These are phyloP conservation scores for Artemisia annua DNA, from an alignment of 129 eudicot genomes.

Conservation along the genomic window DNA sequence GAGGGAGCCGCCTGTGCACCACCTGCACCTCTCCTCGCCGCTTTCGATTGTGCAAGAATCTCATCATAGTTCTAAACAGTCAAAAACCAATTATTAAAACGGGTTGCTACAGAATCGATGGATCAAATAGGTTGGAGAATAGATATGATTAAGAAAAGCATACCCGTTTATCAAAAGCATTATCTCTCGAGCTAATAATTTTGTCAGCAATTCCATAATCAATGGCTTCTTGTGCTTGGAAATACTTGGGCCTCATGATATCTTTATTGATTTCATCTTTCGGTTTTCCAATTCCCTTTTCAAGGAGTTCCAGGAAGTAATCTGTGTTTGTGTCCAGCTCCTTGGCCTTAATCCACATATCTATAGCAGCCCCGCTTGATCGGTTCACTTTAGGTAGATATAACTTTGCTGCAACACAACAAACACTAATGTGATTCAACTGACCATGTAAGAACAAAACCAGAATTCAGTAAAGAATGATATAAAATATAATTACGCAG, in stretches of 20 bases:
- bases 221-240: constrained; percentile 71
- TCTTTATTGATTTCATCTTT: constrained; percentile 72
- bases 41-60: constrained; percentile 59
- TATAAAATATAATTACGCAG: neutral
- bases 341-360: constrained; percentile 93
- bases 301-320: constrained; percentile 57
- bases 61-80: constrained; percentile 57
- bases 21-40: constrained; percentile 54
- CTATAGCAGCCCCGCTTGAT: constrained; percentile 69
- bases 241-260: constrained; percentile 51
- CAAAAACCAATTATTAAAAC: constrained; percentile 17
- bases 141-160: neutral
- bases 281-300: constrained; percentile 75
- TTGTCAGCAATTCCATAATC: constrained; percentile 87
- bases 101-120: neutral
- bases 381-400: constrained; percentile 66
- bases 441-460: neutral
- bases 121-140: constrained; percentile 2
- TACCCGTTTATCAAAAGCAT: constrained; percentile 63
- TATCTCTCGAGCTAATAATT: constrained; percentile 55
- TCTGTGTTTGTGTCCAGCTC: constrained; percentile 72
- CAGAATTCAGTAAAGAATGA: neutral
- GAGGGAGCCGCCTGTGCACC: constrained; percentile 68
- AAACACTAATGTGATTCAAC: neutral
- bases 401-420: constrained; percentile 62